Evolutionary conservation across 2,329 filamentous ascomycete species (phyloP).

Genomic region (Colletotrichum destructivum): DNA sequence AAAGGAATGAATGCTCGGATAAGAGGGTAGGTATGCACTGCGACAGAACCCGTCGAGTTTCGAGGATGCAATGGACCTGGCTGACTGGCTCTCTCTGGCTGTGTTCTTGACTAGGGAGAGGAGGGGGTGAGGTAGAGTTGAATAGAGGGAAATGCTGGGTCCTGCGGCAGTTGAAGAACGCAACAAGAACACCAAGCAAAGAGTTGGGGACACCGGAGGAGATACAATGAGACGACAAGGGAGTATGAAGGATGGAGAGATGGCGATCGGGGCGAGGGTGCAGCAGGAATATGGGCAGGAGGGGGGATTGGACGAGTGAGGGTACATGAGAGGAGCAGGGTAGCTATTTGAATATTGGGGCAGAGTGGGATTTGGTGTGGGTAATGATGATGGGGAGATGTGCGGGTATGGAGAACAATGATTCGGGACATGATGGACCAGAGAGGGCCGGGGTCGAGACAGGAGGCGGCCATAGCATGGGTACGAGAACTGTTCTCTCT

Average conservation of each 20-base stretch:
- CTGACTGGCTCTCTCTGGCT: constrained; percentile 10
- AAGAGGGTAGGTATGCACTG: constrained; percentile 32
- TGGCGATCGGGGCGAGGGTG: constrained; percentile 47
- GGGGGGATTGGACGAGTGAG: constrained; percentile 45
- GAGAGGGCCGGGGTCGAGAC: constrained; percentile 3
- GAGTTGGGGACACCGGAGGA: constrained; percentile 22
- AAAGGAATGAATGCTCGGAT: background rate
- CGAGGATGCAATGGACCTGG: constrained; percentile 48
- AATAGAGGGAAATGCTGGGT: constrained; percentile 14
- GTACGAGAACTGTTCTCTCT: constrained; percentile 8
- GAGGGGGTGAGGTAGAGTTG: constrained; percentile 4
- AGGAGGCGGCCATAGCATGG: constrained; percentile 9
- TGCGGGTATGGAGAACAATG: constrained; percentile 44
- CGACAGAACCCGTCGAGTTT: constrained; percentile 52
- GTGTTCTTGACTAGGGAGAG: constrained; percentile 7
- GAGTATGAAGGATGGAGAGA: constrained; percentile 41
- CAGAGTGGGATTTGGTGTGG: constrained; percentile 54
- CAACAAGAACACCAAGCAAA: constrained; percentile 26
- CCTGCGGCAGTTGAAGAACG: constrained; percentile 20
- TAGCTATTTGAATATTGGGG: constrained; percentile 54
- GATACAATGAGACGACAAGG: constrained; percentile 41
- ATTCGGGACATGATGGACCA: constrained; percentile 6
- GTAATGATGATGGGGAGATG: constrained; percentile 43
- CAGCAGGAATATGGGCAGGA: constrained; percentile 37
- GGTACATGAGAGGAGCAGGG: constrained; percentile 49